Conservation (phyloP, 1,284 basidiomycete species). For the Clitocybe nebularis region DNA sequence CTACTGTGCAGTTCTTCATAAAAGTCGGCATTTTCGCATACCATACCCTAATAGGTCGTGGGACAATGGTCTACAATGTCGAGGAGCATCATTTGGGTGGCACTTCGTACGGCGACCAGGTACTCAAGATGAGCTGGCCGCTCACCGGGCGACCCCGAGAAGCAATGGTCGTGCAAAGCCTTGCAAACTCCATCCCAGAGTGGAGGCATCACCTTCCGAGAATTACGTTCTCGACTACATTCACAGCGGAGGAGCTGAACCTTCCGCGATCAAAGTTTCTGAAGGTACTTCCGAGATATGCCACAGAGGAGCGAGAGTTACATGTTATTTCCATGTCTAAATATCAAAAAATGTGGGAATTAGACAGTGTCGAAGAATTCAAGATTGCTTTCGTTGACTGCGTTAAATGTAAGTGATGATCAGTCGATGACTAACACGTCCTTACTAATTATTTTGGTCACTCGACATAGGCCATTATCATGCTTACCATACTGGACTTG, state of each 20-base stretch:
- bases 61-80: constrained; percentile 1
- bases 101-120: background rate
- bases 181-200: background rate
- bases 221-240: constrained; percentile 1
- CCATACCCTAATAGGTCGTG: background rate
- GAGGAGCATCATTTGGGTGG: background rate
- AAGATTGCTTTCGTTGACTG: constrained; percentile 12
- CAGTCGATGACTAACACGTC: background rate
- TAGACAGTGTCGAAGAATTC: constrained; percentile 15
- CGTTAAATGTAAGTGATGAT: constrained; percentile 2
- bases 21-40: background rate
- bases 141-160: background rate
- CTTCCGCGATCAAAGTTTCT: background rate
- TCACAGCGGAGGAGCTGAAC: background rate
- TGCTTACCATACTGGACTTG: background rate
- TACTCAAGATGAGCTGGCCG: constrained; percentile 1
- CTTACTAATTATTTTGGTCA: background rate
- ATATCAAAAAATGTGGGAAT: constrained; percentile 17
- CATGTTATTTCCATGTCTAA: constrained; percentile 14
- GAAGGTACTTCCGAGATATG: background rate
- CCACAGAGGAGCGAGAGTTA: background rate
- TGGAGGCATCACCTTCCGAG: constrained; percentile 1
- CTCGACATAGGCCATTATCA: background rate
- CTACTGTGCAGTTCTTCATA: background rate
- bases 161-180: background rate